phyloP scores from a whole-genome alignment of 108 stramenopile genomes.

The Seminavis robusta region DNA sequence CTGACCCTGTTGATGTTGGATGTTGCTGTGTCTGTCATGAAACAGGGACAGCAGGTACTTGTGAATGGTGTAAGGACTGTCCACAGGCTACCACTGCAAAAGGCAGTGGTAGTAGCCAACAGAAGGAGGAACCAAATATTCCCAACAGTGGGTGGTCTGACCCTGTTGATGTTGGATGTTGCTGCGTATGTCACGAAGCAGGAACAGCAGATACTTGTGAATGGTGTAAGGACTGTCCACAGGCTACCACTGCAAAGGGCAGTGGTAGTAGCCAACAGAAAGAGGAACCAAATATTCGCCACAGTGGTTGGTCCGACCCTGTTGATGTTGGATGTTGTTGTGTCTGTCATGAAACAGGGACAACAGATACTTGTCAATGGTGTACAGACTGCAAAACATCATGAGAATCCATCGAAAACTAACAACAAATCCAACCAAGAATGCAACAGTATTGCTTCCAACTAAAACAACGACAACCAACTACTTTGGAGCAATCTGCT shows the following conservation, averaged over 20 bases:
- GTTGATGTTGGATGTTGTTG: constrained; percentile 71
- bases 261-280: no score
- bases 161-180: constrained; percentile 55
- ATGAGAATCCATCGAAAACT: no score
- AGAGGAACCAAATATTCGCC: no score
- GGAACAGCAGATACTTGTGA: constrained; percentile 41
- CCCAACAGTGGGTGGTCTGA: constrained; percentile 27
- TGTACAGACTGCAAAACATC: constrained; percentile 50
- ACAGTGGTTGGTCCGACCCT: constrained; percentile 22
- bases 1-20: constrained; percentile 33
- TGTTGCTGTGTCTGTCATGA: constrained; percentile 86
- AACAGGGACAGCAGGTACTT: constrained; percentile 23
- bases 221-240: constrained; percentile 67
- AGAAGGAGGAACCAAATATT: constrained; percentile 2
- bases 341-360: constrained; percentile 65
- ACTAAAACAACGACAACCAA: no score
- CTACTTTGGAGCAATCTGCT: no score
- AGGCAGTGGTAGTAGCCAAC: no score
- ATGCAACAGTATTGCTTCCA: no score
- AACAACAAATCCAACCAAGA: no score
- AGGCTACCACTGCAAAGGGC: no score
- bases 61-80: constrained; percentile 59
- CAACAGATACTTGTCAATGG: constrained; percentile 41
- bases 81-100: not conserved
- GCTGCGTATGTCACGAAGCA: constrained; percentile 76